Evolutionary conservation across 805 yeast genomes (phyloP).

Genomic region (Myxozyma geophila): DNA sequence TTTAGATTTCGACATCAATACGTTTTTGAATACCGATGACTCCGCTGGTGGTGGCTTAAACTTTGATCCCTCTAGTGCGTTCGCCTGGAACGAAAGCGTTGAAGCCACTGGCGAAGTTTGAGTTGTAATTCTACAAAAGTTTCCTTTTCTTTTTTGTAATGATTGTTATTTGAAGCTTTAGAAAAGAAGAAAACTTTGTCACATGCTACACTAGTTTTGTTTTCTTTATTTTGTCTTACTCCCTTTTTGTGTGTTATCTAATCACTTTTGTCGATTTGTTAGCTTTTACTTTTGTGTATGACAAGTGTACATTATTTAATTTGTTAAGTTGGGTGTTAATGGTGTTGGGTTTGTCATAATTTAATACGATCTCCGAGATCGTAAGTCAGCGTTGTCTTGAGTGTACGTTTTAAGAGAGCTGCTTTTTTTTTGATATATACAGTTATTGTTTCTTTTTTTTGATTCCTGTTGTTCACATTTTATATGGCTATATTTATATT

Average conservation of each 20-base stretch:
- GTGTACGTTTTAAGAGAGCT: no score
- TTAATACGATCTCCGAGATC: neutral
- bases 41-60: slow-evolving; percentile 28
- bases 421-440: neutral
- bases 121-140: slow-evolving; percentile 1
- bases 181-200: neutral
- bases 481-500: neutral
- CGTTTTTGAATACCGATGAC: slow-evolving; percentile 37
- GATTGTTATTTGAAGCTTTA: neutral
- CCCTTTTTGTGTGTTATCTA: slow-evolving; percentile 1
- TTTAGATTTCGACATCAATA: slow-evolving; percentile 36
- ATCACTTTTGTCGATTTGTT: slow-evolving; percentile 3
- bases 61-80: slow-evolving; percentile 33
- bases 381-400: no score
- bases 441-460: neutral
- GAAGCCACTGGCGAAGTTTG: slow-evolving; percentile 38
- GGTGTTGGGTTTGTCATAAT: slow-evolving; percentile 25
- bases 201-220: neutral
- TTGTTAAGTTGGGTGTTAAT: slow-evolving; percentile 24
- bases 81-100: slow-evolving; percentile 38
- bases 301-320: slow-evolving; percentile 8
- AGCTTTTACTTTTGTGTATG: neutral
- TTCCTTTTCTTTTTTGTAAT: slow-evolving; percentile 2
- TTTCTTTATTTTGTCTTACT: neutral
- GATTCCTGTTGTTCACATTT: no score